These are phyloP conservation scores for Alternaria sp. DNA, from an alignment of 2,329 filamentous ascomycete species.

Conservation along the genomic window DNA sequence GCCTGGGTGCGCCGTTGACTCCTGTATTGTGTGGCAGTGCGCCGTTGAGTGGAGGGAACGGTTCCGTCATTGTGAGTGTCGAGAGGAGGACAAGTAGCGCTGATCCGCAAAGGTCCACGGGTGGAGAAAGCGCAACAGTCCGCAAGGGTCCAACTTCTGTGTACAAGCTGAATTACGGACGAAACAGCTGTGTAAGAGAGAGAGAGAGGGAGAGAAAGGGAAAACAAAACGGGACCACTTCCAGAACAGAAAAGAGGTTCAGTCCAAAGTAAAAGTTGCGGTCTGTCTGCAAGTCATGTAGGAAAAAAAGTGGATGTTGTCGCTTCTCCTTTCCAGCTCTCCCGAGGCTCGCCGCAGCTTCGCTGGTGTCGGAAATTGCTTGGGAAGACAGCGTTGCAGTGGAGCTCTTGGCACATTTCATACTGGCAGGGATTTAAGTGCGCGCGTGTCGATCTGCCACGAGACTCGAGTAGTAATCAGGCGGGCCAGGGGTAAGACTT, in stretches of 20 bases:
- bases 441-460: slow-evolving; percentile 8
- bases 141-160: too few species aligned
- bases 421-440: not conserved
- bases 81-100: not conserved
- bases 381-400: not conserved
- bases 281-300: too few species aligned
- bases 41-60: slow-evolving; percentile 45
- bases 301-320: slow-evolving; percentile 1
- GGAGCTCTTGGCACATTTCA: slow-evolving; percentile 4
- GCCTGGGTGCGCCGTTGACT: slow-evolving; percentile 26
- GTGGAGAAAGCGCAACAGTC: too few species aligned
- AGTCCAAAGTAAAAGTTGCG: not conserved
- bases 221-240: too few species aligned
- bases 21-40: slow-evolving; percentile 22
- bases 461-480: not conserved
- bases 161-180: too few species aligned
- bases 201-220: too few species aligned
- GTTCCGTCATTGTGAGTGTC: slow-evolving; percentile 36
- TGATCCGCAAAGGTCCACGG: not conserved
- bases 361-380: not conserved
- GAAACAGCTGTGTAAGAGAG: too few species aligned
- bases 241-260: too few species aligned
- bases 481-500: slow-evolving; percentile 3
- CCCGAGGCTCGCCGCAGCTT: slow-evolving; percentile 12
- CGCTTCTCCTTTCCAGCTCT: slow-evolving; percentile 12